phyloP scores from a whole-genome alignment of 139 green algal genomes.

The Closterium sp. region DNA sequence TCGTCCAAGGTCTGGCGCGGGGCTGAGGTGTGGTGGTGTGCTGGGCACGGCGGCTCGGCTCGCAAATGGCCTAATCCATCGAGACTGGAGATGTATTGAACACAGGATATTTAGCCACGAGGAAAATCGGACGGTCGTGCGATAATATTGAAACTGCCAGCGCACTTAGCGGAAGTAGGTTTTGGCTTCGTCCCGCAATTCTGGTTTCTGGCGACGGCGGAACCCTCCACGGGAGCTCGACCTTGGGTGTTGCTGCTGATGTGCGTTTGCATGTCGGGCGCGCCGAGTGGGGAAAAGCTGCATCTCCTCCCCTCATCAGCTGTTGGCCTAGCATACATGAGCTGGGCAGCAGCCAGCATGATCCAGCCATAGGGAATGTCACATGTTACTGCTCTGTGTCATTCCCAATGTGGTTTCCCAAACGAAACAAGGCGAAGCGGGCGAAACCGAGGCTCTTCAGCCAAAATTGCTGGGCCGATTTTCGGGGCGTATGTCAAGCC shows the following conservation, averaged over 20 bases:
- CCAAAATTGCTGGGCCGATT: not conserved
- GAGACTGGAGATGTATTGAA: not conserved
- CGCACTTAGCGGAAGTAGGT: not conserved
- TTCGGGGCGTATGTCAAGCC: not conserved
- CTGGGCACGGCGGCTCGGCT: not conserved
- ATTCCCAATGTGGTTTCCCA: not conserved
- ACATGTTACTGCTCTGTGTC: not conserved
- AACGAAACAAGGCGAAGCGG: not conserved
- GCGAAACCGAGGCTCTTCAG: not conserved
- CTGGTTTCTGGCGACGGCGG: not conserved
- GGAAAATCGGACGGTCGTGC: not conserved
- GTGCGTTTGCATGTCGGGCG: not conserved
- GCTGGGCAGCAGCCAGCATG: not conserved
- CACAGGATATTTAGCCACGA: not conserved
- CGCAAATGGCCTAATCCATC: not conserved
- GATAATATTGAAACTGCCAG: not conserved
- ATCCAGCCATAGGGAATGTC: not conserved
- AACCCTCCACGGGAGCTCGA: not conserved
- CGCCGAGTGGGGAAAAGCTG: not conserved
- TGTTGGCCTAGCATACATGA: not conserved
- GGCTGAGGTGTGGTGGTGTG: not conserved
- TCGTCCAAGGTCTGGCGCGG: not conserved
- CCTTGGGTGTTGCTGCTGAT: not conserved
- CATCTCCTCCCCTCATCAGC: not conserved
- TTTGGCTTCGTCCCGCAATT: not conserved